Evolutionary conservation across 345 rosid genomes (phyloP), one percentile per base, ranked within the genome.

Genomic region (Heritiera fomes): DNA sequence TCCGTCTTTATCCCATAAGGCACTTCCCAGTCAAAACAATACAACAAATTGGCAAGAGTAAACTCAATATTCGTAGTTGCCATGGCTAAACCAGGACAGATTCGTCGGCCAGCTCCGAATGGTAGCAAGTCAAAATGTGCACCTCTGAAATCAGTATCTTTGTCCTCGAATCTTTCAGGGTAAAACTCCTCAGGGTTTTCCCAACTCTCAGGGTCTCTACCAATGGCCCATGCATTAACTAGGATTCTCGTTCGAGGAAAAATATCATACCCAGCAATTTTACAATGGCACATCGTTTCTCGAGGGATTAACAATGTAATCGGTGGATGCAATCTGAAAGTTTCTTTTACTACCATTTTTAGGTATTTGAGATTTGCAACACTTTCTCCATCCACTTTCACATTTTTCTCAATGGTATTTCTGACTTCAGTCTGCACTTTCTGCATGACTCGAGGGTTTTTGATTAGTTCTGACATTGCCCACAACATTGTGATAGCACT

Each of bases 381-480:
- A 43, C 30, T n/a, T 15, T 66, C 23, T 7, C 6, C 12, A 9
- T 66, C 49, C 2, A 66, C 71, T 66, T 66, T 41, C 3, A 49
- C 23, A 2, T 66, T 66, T 9, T 41, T 66, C 14, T 50, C 71
- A 9, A 66, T 1, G 20, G 7, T 14, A 45, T 8, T n/a, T 41
- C 71, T 38, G 2, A 66, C n/a, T n/a, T 66, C 71, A 43, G 0
- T 4, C n/a, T 66, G 71, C 12, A 43, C 49, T 18, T 66, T 66
- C 6, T 40, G 17, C 50, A 41, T 38, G 13, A 66, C 28, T 66
- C 50, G 41, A 0, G 71, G 71, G 7, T 41, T 41, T 50, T 66
- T 66, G 6, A 66, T 66, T n/a, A 66, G 12, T 6, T 66, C 71
- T 43, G 71, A 38, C 71, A 66, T 38, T 66, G 71, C 50, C 71